phyloP scores from a whole-genome alignment of 2,329 filamentous ascomycete genomes.

The Decorospora gaudefroyi region DNA sequence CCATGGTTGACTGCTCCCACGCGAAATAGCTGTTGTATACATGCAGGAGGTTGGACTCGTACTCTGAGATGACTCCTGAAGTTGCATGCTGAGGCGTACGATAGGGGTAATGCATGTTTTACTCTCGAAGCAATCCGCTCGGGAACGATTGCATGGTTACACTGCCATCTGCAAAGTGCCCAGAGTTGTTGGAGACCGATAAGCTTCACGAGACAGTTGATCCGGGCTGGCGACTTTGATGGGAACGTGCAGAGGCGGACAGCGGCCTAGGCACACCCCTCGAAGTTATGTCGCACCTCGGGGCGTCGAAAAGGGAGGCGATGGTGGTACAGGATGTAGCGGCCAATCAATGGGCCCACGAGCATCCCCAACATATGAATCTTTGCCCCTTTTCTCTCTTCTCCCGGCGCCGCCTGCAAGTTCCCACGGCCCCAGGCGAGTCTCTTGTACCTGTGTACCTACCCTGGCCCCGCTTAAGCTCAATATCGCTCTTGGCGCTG shows the following conservation, averaged over 20 bases:
- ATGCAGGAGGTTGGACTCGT: conserved; percentile 11
- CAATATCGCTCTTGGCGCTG: conserved; percentile 35
- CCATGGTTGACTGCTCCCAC: conserved; percentile 1
- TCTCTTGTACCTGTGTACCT: no score
- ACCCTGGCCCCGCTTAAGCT: conserved; percentile 20
- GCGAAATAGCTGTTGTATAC: conserved; percentile 2
- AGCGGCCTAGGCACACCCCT: conserved; percentile 1
- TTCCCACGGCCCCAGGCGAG: not conserved
- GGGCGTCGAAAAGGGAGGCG: not conserved
- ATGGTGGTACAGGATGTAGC: conserved; percentile 5
- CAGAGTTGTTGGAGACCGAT: no score
- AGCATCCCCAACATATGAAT: conserved; percentile 14
- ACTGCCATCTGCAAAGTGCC: no score
- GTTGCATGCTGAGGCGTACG: conserved; percentile 17
- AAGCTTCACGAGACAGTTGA: no score
- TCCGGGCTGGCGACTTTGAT: no score
- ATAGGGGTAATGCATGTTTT: conserved; percentile 29
- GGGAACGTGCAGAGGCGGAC: conserved; percentile 6
- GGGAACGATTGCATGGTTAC: conserved; percentile 20
- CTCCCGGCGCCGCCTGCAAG: no score
- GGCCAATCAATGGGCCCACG: conserved; percentile 34
- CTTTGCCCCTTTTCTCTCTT: conserved; percentile 38
- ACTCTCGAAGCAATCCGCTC: conserved; percentile 14
- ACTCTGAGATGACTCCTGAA: conserved; percentile 9
- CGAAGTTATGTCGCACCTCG: conserved; percentile 1